Conservation (phyloP, 1,139 yeast species). For the Scheffersomyces quercinus region DNA sequence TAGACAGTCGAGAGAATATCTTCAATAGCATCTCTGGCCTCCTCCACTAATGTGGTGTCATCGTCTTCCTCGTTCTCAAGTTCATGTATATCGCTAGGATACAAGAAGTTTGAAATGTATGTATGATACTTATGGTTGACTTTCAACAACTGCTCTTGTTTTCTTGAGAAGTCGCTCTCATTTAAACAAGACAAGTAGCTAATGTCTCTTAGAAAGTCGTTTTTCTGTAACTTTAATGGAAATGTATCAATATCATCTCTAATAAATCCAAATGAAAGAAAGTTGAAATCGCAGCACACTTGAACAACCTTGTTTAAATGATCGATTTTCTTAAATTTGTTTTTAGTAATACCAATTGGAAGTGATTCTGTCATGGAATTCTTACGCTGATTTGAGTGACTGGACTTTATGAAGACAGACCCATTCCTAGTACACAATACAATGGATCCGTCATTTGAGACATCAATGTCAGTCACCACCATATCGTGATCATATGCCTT, state of each 20-base stretch:
- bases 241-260: slow-evolving; percentile 61
- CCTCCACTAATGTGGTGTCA: slow-evolving; percentile 1
- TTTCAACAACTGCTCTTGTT: slow-evolving; percentile 37
- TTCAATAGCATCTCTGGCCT: slow-evolving; percentile 1
- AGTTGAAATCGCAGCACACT: slow-evolving; percentile 67
- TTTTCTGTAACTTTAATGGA: slow-evolving; percentile 48
- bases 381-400: slow-evolving; percentile 26
- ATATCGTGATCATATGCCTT: slow-evolving; percentile 53
- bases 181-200: slow-evolving; percentile 48
- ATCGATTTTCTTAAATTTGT: slow-evolving; percentile 58
- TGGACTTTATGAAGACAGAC: slow-evolving; percentile 48
- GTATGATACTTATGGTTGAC: slow-evolving; percentile 18
- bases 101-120: slow-evolving; percentile 28
- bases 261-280: slow-evolving; percentile 68
- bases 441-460: slow-evolving; percentile 68
- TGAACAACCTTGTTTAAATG: slow-evolving; percentile 53
- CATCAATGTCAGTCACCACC: slow-evolving; percentile 61
- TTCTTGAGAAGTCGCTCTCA: slow-evolving; percentile 17
- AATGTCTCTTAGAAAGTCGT: slow-evolving; percentile 49
- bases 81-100: slow-evolving; percentile 16
- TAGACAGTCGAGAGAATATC: slow-evolving; percentile 20
- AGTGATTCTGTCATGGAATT: slow-evolving; percentile 33
- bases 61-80: slow-evolving; percentile 12
- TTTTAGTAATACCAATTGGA: slow-evolving; percentile 28
- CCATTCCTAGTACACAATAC: slow-evolving; percentile 71